A percentile compares a stretch with the other conserved stretches of the same genome.
phyloP scores from a whole-genome alignment of 2,329 filamentous ascomycete genomes.

The Ophiosphaerella narmari region DNA sequence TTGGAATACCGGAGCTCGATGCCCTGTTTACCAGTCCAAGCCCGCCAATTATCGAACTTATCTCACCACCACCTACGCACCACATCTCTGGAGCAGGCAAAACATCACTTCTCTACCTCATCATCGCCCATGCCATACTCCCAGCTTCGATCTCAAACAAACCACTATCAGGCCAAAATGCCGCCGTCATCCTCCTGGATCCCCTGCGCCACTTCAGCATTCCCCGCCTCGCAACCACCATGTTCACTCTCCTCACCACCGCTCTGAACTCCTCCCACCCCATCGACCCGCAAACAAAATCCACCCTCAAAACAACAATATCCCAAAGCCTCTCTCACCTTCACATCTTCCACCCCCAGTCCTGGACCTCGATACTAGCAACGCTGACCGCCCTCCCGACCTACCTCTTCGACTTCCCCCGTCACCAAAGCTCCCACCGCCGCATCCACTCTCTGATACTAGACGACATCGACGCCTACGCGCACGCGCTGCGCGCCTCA shows the following conservation, averaged over 20 bases:
- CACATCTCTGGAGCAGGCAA: slow-evolving; percentile 58
- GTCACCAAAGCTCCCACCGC: slow-evolving; percentile 56
- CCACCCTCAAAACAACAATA: slow-evolving; percentile 35
- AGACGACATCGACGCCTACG: slow-evolving; percentile 53
- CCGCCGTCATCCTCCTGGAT: slow-evolving; percentile 59
- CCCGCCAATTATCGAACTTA: slow-evolving; percentile 56
- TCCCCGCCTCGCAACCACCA: slow-evolving; percentile 50
- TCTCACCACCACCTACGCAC: slow-evolving; percentile 48
- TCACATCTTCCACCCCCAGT: slow-evolving; percentile 62
- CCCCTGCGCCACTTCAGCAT: slow-evolving; percentile 60
- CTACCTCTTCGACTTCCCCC: slow-evolving; percentile 56
- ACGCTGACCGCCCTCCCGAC: slow-evolving; percentile 53
- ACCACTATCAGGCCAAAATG: slow-evolving; percentile 49
- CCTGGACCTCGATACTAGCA: slow-evolving; percentile 55
- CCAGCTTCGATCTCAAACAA: slow-evolving; percentile 39
- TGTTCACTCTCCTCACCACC: slow-evolving; percentile 25
- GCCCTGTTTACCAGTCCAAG: slow-evolving; percentile 24
- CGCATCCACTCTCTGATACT: slow-evolving; percentile 58
- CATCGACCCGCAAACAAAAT: slow-evolving; percentile 4
- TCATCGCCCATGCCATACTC: slow-evolving; percentile 58
- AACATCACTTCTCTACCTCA: slow-evolving; percentile 62
- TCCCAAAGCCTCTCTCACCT: slow-evolving; percentile 56
- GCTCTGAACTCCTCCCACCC: background rate
- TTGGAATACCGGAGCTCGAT: slow-evolving; percentile 56
- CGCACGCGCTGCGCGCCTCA: background rate